Evolutionary conservation across 331 rosid genomes (phyloP), one percentile per base, ranked within the genome.

Genomic region (Malus hybrid): DNA sequence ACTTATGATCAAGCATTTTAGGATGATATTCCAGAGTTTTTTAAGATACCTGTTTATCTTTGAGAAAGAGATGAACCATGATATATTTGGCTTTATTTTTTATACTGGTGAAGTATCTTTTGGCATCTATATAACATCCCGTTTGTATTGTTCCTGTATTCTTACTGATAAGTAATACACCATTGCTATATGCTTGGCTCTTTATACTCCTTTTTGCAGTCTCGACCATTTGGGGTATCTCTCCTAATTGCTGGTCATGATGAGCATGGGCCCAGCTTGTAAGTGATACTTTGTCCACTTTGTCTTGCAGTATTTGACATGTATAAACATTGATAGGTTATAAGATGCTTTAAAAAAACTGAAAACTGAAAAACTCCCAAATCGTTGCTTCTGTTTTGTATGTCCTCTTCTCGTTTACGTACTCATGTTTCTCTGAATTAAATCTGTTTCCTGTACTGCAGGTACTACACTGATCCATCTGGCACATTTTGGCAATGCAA

Each of bases 401-500:
- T 31, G 31, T 72, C 62, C 34, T 79, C 20, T 7, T 63, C 19
- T 7, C 24, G 24, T 70, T 18, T 7, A 52, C 7, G 0, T 7
- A 18, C 59, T 54, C 22, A 54, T 16, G 20, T 54, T 54, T 54
- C 59, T 54, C 59, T 54, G 59, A 54, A 54, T 54, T 18, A 3
- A 18, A 18, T 54, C 22, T 54, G 59, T 54, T 2, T 54, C 22
- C 10, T 18, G 59, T 54, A 6, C 52, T 84, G 79, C 85, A 93
- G 98, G 68, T 93, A 87, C 83, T 82, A 90, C 71, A 93, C 98
- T 10, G 98, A 93, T 85, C 98, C 98, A 59, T 93, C 98, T 77
- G 98, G 98, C 76, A 93, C 98, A 11, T 93, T 93, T 76, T 93
- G 98, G 98, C 98, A 93, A 86, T 93, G 98, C 96, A 89, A 86